Evolutionary conservation across 139 green algal species (phyloP).

Genomic region (Tetradesmus obliquus): DNA sequence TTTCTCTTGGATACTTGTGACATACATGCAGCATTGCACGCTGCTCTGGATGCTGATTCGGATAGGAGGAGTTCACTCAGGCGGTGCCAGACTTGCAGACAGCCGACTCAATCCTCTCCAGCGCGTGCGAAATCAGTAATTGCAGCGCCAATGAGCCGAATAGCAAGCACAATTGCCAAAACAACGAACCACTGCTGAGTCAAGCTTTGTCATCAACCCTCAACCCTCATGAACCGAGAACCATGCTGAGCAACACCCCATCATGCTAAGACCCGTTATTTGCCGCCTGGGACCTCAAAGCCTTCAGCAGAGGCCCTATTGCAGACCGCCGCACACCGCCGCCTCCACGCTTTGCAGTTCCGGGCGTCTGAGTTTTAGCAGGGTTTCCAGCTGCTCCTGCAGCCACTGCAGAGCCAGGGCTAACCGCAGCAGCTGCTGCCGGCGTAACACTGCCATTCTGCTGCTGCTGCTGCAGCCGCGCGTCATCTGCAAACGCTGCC

Average conservation of each 20-base stretch:
- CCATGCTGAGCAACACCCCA: not conserved
- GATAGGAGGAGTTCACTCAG: not conserved
- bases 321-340: not conserved
- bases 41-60: not conserved
- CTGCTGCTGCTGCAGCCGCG: not conserved
- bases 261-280: not conserved
- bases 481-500: not conserved
- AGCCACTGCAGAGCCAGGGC: not conserved
- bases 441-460: not conserved
- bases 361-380: not conserved
- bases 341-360: not conserved
- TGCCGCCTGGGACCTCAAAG: conserved; percentile 13
- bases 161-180: not conserved
- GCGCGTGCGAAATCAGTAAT: no score
- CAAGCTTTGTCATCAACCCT: not conserved
- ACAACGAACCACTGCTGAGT: not conserved
- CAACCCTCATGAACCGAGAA: not conserved
- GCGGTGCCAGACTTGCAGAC: not conserved
- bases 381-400: not conserved
- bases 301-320: conserved; percentile 9
- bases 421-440: not conserved
- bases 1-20: not conserved
- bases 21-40: not conserved
- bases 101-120: no score
- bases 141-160: no score